These are phyloP conservation scores for Colletotrichum sp. DNA, from an alignment of 2,329 filamentous ascomycete species.

Conservation along the genomic window DNA sequence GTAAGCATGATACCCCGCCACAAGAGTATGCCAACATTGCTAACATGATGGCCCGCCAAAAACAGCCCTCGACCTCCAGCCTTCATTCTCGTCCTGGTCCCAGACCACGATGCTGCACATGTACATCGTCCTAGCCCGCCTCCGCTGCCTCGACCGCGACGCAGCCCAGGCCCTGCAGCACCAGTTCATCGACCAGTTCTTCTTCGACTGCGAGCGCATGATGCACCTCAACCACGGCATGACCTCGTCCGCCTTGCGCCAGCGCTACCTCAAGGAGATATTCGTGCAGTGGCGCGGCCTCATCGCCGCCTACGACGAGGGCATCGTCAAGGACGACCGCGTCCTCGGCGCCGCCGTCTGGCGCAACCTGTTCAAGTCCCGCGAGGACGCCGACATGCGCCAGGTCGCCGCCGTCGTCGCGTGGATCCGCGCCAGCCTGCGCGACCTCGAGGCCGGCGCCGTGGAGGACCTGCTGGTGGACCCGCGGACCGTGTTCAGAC, in stretches of 20 bases:
- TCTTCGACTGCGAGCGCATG: constrained; percentile 82
- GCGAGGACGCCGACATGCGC: constrained; percentile 53
- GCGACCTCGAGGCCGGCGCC: constrained; percentile 52
- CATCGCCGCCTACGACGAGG: constrained; percentile 84
- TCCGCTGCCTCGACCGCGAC: constrained; percentile 77
- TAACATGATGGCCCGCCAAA: background rate
- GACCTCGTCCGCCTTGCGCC: constrained; percentile 60
- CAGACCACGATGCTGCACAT: constrained; percentile 97
- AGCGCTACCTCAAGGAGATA: constrained; percentile 81
- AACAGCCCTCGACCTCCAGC: constrained; percentile 75
- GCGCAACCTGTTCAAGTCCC: constrained; percentile 88
- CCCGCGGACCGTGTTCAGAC: constrained; percentile 48
- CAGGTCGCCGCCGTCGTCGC: constrained; percentile 57
- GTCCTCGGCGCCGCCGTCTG: constrained; percentile 83
- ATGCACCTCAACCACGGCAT: constrained; percentile 83
- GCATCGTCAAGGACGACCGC: constrained; percentile 76
- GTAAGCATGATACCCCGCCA: constrained; percentile 50
- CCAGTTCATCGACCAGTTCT: constrained; percentile 94
- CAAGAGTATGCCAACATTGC: background rate
- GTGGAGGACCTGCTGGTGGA: constrained; percentile 46
- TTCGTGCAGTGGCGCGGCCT: constrained; percentile 93
- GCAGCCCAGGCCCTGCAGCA: constrained; percentile 80
- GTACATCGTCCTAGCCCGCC: constrained; percentile 84
- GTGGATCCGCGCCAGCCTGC: constrained; percentile 57
- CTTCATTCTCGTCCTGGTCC: constrained; percentile 95